Base-by-base conservation (phyloP, 495 filamentous ascomycete species). In the Viridothelium virens region DNA sequence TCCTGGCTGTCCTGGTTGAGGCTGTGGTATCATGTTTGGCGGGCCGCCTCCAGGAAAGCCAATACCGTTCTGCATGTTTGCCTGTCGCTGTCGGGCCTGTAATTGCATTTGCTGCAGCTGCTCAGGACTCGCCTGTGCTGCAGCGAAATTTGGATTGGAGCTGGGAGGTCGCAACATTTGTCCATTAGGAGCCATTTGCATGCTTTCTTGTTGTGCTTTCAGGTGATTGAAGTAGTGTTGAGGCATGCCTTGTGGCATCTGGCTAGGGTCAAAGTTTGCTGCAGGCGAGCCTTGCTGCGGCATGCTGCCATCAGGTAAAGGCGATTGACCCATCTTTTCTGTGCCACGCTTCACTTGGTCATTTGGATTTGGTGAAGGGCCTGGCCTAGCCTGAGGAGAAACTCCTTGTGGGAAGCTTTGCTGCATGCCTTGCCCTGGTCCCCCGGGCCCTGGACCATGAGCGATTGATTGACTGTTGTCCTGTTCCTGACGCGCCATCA, bases 401-500 rank as follows among this genome's bases (percentile, higher is more conserved):
- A 89, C 88, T 64, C 90, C 87, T 38, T 10, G 79, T 2, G 62
- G 78, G 68, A 84, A 80, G 63, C 65, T 78, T 63, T 75, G 79
- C 72, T 78, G 81, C 53, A 59, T 34, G 53, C 11, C 53, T 31
- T 33, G 53, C 7, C 53, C 53, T 7, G 53, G 53, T 67, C 84
- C 87, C 63, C 83, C 83, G 63, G 83, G 83, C 65, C 74, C 80
- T 66, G 83, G 81, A 66, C 84, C 84, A 59, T 59, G 53, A 65
- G 86, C 86, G 69, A 79, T 73, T 36, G 86, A 82, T 62, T 73
- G 73, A 50, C 81, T 79, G n/a, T 33, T 59, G 70, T 97, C 92
- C 78, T 97, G 93, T 76, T 97, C 94, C 77, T 96, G 91, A 53
- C 94, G 87, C 66, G 94, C 94, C 92, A 96, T 95, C 83, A 97